Conservation (phyloP, 805 yeast genomes). For the Maudiozyma pseudohumilis region DNA sequence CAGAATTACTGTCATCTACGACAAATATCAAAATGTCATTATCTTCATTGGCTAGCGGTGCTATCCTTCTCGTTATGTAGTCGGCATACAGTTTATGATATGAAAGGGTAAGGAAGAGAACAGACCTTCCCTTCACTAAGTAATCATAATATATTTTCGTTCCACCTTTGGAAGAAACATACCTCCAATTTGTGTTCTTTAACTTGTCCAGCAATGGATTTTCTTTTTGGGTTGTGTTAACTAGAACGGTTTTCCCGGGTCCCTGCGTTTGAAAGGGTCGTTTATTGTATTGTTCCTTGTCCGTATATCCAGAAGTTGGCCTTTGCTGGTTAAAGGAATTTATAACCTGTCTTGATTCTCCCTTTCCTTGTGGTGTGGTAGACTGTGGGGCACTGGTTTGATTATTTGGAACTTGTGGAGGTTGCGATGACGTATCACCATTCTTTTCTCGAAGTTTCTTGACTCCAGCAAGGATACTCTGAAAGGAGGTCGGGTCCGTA, state of each 20-base stretch:
- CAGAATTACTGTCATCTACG: slow-evolving; percentile 55
- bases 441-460: slow-evolving; percentile 43
- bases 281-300: slow-evolving; percentile 3
- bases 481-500: slow-evolving; percentile 53
- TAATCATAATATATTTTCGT: slow-evolving; percentile 50
- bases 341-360: slow-evolving; percentile 4
- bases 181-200: slow-evolving; percentile 45
- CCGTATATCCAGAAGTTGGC: slow-evolving; percentile 9
- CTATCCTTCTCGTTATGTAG: slow-evolving; percentile 52
- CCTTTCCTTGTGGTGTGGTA: not conserved
- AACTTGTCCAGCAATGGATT: slow-evolving; percentile 55
- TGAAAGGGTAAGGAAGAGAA: slow-evolving; percentile 55
- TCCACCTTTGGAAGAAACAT: slow-evolving; percentile 30
- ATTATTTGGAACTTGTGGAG: not conserved
- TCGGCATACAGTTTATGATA: slow-evolving; percentile 73
- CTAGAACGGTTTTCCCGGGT: slow-evolving; percentile 36
- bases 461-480: slow-evolving; percentile 64
- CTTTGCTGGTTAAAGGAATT: slow-evolving; percentile 16
- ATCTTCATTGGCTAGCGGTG: slow-evolving; percentile 31
- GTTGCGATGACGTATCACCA: slow-evolving; percentile 6
- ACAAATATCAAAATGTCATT: slow-evolving; percentile 50
- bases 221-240: slow-evolving; percentile 58
- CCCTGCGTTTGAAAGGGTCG: slow-evolving; percentile 2
- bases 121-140: slow-evolving; percentile 45
- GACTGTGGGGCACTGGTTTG: not conserved